A percentile compares a stretch with the other conserved stretches of the same genome.
Evolutionary conservation across 257 asterid genomes (phyloP).

Genomic region (Leonotis leonurus): DNA sequence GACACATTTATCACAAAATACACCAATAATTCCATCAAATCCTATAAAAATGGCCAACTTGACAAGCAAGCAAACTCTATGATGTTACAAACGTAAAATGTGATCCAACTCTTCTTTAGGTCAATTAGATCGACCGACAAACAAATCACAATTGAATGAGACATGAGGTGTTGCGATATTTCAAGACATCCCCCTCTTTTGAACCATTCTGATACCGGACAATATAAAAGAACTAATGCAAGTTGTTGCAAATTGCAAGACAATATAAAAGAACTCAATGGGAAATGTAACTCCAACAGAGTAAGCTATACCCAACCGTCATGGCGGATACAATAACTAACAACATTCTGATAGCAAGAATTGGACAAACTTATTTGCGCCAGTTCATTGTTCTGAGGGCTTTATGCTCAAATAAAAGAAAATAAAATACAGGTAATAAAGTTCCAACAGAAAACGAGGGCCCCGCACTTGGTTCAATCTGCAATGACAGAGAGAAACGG

Average conservation of each 20-base stretch:
- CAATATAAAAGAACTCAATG: neutral
- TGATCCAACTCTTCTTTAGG: neutral
- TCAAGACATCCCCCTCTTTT: neutral
- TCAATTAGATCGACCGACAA: neutral
- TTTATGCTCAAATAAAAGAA: slow-evolving; percentile 8
- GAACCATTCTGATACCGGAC: too few species aligned
- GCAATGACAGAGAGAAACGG: slow-evolving; percentile 16
- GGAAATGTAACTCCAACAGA: neutral
- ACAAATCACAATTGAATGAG: neutral
- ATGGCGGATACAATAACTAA: neutral
- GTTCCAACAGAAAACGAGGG: slow-evolving; percentile 1
- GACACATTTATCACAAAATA: neutral
- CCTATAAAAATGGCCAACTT: neutral
- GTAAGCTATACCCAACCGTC: neutral
- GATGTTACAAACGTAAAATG: neutral
- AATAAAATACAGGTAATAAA: slow-evolving; percentile 11
- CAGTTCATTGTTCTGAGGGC: neutral
- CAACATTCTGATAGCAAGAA: neutral
- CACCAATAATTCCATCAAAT: neutral
- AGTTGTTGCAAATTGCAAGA: neutral
- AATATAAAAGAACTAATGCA: too few species aligned
- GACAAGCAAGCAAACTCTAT: neutral
- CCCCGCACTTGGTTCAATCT: slow-evolving; percentile 17
- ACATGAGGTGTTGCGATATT: neutral
- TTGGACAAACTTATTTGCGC: slow-evolving; percentile 18